Evolutionary conservation across 352 stramenopile genomes (phyloP), one percentile per base, ranked within the genome.

Genomic region (Peronospora destructor): DNA sequence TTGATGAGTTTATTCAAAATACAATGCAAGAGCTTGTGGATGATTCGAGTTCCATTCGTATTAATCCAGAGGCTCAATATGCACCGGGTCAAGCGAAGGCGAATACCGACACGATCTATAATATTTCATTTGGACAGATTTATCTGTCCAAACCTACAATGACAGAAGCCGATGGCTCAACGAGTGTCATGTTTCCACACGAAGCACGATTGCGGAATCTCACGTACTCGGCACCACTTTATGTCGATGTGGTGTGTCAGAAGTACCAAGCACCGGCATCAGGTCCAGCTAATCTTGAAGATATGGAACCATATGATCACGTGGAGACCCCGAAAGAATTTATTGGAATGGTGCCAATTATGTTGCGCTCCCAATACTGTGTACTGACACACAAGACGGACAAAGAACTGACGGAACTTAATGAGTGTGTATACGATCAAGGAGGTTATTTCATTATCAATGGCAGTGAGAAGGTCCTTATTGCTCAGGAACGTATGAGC

Each of bases 1-100:
- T 99, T 74, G 96, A 99, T 68, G 94, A 98, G 80, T 99, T 99
- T 68, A 98, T 99, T 61, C 94, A 98, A 81, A 98, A 98, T 73
- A 98, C 94, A 6, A 99, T 99, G 94, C 96, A 99, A 74, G 95
- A 99, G 75, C 74, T 99, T 35, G 95, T 99, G 47, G 91, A 98
- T 65, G 96, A 99, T 71, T 95, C 83, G 26, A 92, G 95, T 40
- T 95, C 94, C 47, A 98, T 99, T 64, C 82, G 88, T 41, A 96
- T 99, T 26, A 97, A 88, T 34, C 95, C 95, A 12, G 92, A 98
- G 68, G 76, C 95, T 33, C 95, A 98, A 71, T 98, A 98, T 66
- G 78, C 88, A 33, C 92, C 97, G 0, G 94, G 94, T 1, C 94
- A 97, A 60, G 85, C 94, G 59, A 91, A 97, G 56, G 61, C 77